phyloP scores from a whole-genome alignment of 768 basidiomycete genomes.

The Leccinellum rugosiceps region DNA sequence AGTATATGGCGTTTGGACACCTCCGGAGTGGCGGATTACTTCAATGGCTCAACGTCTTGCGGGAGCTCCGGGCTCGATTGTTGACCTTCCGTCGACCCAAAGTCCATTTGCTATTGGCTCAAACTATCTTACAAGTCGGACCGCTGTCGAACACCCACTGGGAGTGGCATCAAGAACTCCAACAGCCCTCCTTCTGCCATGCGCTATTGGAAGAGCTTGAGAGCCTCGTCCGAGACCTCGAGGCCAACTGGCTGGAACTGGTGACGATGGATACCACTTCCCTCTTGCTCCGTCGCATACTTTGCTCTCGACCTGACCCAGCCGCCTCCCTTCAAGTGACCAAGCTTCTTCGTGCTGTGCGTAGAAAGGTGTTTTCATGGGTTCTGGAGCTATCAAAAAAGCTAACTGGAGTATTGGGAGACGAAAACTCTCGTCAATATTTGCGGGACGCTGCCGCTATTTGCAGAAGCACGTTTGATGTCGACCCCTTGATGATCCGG shows the following conservation, averaged over 20 bases:
- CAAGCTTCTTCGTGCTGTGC: constrained; percentile 30
- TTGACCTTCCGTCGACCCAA: constrained; percentile 39
- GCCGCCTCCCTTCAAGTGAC: constrained; percentile 17
- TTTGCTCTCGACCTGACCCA: constrained; percentile 22
- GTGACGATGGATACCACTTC: constrained; percentile 33
- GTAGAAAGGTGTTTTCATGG: constrained; percentile 36
- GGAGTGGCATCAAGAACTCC: constrained; percentile 42
- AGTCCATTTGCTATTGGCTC: constrained; percentile 42
- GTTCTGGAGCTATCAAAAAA: constrained; percentile 31
- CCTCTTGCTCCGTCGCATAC: constrained; percentile 35
- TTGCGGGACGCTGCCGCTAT: constrained; percentile 37
- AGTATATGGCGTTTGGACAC: constrained; percentile 43
- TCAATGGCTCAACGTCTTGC: constrained; percentile 51
- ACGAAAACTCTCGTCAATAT: constrained; percentile 19
- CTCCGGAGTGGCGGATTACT: constrained; percentile 43
- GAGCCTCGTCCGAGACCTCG: constrained; percentile 33
- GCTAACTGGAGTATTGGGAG: constrained; percentile 11
- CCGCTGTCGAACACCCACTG: constrained; percentile 12
- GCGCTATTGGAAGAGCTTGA: constrained; percentile 37
- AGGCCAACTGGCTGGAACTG: constrained; percentile 41
- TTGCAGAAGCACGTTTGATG: constrained; percentile 37
- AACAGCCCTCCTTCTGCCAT: constrained; percentile 31
- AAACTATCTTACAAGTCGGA: constrained; percentile 45
- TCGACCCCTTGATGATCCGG: constrained; percentile 8
- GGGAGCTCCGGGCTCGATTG: constrained; percentile 39